phyloP scores from a whole-genome alignment of 23 red algal genomes.

The Gracilaria domingensis region DNA sequence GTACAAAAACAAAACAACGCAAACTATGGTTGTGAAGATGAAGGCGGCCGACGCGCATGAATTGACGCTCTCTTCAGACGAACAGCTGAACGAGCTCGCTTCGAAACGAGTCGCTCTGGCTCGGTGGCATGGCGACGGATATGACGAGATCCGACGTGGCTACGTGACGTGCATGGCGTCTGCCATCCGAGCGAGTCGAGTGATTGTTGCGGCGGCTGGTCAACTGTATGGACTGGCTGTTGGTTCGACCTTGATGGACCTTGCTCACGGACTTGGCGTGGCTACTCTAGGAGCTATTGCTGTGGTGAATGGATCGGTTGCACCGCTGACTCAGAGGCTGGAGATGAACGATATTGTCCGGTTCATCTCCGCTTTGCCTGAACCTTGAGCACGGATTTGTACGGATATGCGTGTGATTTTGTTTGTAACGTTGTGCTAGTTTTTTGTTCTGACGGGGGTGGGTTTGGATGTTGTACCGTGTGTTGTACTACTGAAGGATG shows the following conservation, averaged over 20 bases:
- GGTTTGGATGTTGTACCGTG: neutral
- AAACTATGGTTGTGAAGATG: conserved; percentile 11
- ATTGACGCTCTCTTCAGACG: neutral
- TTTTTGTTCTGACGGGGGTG: too few species aligned
- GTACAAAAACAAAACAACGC: neutral
- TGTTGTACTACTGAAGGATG: neutral
- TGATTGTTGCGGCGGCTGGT: conserved; percentile 72
- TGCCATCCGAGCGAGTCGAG: conserved; percentile 67
- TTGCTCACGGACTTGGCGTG: conserved; percentile 55
- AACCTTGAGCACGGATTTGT: conserved; percentile 19
- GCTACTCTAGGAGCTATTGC: conserved; percentile 46
- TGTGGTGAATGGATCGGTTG: conserved; percentile 67
- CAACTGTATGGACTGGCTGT: conserved; percentile 71
- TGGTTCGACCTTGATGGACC: conserved; percentile 68
- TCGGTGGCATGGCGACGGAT: conserved; percentile 24
- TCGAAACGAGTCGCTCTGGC: neutral
- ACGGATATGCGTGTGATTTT: neutral
- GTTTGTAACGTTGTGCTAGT: conserved; percentile 2
- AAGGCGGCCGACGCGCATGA: conserved; percentile 1
- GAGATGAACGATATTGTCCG: conserved; percentile 80
- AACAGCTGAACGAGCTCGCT: conserved; percentile 1
- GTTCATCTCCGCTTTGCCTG: conserved; percentile 47
- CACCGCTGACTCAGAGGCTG: conserved; percentile 64
- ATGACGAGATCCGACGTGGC: conserved; percentile 26
- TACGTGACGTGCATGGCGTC: conserved; percentile 67